Percentiles rank a stretch among this genome's conserved stretches.
These are phyloP conservation scores for Tardiomyces depauwii DNA, from an alignment of 1,139 yeast genomes.

Conservation along the genomic window DNA sequence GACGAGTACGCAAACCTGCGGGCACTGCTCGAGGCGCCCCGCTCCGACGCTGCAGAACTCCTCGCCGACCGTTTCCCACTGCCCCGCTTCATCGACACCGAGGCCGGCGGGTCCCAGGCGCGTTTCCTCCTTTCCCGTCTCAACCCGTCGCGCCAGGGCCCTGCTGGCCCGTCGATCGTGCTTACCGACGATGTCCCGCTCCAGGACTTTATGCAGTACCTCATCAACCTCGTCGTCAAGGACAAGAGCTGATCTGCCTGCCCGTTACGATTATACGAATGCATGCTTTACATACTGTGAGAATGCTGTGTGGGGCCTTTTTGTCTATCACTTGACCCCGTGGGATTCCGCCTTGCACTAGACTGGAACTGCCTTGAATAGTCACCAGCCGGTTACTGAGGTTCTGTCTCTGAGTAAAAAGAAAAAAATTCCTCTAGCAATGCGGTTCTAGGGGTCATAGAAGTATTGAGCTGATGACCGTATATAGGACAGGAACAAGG, in stretches of 20 bases:
- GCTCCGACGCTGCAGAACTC: constrained; percentile 55
- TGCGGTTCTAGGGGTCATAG: no score
- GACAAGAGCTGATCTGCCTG: background rate
- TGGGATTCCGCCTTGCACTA: no score
- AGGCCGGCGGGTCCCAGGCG: constrained; percentile 71
- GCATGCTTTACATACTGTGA: no score
- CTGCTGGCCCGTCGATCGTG: constrained; percentile 50
- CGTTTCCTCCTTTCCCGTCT: constrained; percentile 64
- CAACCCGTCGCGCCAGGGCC: constrained; percentile 40
- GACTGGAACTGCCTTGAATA: no score
- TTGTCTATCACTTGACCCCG: no score
- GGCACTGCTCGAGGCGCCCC: constrained; percentile 52
- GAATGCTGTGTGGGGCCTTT: no score
- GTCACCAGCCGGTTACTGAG: no score
- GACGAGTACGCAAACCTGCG: constrained; percentile 54
- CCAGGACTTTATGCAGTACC: constrained; percentile 85
- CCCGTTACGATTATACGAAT: no score
- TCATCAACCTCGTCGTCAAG: constrained; percentile 45
- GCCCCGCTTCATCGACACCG: constrained; percentile 63
- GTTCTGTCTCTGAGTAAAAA: no score
- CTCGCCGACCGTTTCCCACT: constrained; percentile 60
- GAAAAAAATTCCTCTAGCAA: no score
- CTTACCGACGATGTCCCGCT: constrained; percentile 91
- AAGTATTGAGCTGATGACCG: no score
- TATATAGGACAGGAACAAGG: no score